phyloP scores from a whole-genome alignment of 1,284 basidiomycete genomes.

The Ceratorhiza oryzae-sativae region DNA sequence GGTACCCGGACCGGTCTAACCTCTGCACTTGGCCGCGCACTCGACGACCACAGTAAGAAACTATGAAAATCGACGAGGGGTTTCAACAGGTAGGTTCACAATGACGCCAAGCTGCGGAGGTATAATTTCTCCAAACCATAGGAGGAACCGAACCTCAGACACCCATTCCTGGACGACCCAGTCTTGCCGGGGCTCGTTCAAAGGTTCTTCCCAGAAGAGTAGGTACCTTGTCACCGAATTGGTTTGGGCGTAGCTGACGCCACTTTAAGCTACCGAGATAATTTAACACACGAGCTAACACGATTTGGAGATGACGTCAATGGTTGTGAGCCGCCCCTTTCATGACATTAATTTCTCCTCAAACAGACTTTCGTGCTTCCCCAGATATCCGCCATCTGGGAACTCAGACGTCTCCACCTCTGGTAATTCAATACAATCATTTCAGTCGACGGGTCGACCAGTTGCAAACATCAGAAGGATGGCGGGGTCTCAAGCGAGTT shows the following conservation, averaged over 20 bases:
- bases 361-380: neutral
- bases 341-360: neutral
- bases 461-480: constrained; percentile 72
- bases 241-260: neutral
- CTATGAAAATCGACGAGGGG: constrained; percentile 69
- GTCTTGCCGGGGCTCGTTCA: constrained; percentile 65
- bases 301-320: constrained; percentile 63
- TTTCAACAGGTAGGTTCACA: constrained; percentile 61
- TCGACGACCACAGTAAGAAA: too few species aligned
- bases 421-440: constrained; percentile 69
- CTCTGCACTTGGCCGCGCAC: neutral
- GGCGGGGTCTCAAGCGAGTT: constrained; percentile 72
- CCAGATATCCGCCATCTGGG: constrained; percentile 12
- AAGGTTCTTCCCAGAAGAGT: constrained; percentile 61
- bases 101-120: neutral
- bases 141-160: constrained; percentile 56
- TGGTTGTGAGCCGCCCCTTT: constrained; percentile 54
- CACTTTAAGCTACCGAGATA: constrained; percentile 51
- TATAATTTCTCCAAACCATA: neutral
- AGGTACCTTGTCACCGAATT: neutral
- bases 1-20: neutral
- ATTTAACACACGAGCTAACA: constrained; percentile 62
- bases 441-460: constrained; percentile 71
- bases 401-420: constrained; percentile 49
- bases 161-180: constrained; percentile 66